Evolutionary conservation across 495 filamentous ascomycete species (phyloP).

Genomic region (Podospora pseudocomata): DNA sequence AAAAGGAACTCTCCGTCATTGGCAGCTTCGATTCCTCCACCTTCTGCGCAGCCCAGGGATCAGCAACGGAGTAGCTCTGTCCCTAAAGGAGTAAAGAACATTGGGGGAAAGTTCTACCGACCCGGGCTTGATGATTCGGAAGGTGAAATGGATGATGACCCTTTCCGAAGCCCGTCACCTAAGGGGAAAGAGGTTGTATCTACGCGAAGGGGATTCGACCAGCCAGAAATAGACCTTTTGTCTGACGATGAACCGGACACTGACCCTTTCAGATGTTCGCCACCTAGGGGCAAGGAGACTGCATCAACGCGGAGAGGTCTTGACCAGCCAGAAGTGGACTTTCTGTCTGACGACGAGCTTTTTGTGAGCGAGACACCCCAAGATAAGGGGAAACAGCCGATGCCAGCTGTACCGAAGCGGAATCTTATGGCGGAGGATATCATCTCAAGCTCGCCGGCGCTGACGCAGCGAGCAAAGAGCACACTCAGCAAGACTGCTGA

Average conservation of each 20-base stretch:
- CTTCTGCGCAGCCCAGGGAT: background rate
- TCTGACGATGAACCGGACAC: background rate
- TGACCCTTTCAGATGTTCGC: background rate
- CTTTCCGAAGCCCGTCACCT: background rate
- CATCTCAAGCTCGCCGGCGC: slow-evolving; percentile 16
- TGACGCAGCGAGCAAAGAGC: background rate
- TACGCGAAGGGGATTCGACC: background rate
- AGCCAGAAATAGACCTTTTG: background rate
- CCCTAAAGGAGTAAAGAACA: background rate
- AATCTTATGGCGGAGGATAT: background rate
- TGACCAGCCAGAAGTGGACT: background rate
- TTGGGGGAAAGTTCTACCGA: background rate
- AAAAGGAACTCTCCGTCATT: background rate
- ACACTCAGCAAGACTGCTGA: slow-evolving; percentile 22
- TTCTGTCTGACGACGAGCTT: background rate
- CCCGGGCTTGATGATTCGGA: background rate
- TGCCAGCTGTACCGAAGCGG: background rate
- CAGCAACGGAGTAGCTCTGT: background rate
- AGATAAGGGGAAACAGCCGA: background rate
- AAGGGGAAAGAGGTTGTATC: background rate
- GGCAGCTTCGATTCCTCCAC: background rate
- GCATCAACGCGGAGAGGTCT: background rate
- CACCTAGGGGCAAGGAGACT: background rate
- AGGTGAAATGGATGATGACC: background rate
- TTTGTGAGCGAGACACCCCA: background rate